These are phyloP conservation scores for Anisodus tanguticus DNA, from an alignment of 257 asterid genomes.

Conservation along the genomic window DNA sequence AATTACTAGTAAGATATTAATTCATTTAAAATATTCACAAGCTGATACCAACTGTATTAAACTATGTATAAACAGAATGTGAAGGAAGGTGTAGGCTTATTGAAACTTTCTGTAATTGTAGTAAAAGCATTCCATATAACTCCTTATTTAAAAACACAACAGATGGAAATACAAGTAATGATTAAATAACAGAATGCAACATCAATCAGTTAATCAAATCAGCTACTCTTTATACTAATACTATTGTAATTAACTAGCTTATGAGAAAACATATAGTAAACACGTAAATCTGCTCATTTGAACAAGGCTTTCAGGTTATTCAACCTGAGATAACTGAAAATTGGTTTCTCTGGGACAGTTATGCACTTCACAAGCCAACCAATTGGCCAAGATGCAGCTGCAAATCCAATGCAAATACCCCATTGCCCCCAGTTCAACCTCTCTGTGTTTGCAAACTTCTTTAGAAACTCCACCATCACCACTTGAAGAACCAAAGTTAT, in stretches of 20 bases:
- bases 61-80: too few species aligned
- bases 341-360: conserved; percentile 43
- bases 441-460: conserved; percentile 47
- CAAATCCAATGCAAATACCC: conserved; percentile 44
- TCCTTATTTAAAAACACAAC: neutral
- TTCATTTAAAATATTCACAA: too few species aligned
- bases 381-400: conserved; percentile 47
- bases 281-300: neutral
- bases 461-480: conserved; percentile 45
- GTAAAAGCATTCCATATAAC: neutral
- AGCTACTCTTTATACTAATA: neutral
- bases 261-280: neutral
- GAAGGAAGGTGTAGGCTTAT: neutral
- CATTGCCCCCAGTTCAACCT: conserved; percentile 50
- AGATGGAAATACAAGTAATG: neutral
- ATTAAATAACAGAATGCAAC: neutral
- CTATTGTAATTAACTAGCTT: neutral
- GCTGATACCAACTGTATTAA: too few species aligned
- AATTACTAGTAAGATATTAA: neutral
- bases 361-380: conserved; percentile 47
- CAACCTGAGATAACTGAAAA: conserved; percentile 32
- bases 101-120: neutral
- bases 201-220: neutral
- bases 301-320: conserved; percentile 7
- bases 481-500: conserved; percentile 44